A percentile compares a stretch with the other conserved stretches of the same genome.
These are phyloP conservation scores for Aspergillus floridensis DNA, from an alignment of 2,329 filamentous ascomycete species.

Conservation along the genomic window DNA sequence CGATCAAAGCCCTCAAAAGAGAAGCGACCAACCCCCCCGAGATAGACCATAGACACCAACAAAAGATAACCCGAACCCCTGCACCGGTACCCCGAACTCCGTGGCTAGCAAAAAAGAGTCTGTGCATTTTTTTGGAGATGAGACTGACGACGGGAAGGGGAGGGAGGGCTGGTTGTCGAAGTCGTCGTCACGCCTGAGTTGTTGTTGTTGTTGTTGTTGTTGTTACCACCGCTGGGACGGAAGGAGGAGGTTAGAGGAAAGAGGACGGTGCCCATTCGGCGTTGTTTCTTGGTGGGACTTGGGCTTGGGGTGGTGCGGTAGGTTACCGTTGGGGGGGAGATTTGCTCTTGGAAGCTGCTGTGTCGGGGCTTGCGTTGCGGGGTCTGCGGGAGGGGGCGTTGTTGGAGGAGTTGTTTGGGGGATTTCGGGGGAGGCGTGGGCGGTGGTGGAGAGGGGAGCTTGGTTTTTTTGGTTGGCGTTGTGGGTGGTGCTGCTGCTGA, in stretches of 20 bases:
- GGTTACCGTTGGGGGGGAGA: background rate
- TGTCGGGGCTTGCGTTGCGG: background rate
- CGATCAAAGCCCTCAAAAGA: background rate
- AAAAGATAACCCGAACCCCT: conserved; percentile 9
- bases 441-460: background rate
- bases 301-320: background rate
- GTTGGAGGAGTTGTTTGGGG: background rate
- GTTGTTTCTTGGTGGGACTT: conserved; percentile 11
- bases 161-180: background rate
- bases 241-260: conserved; percentile 7
- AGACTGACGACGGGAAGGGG: background rate
- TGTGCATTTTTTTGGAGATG: background rate
- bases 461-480: background rate
- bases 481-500: background rate
- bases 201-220: background rate
- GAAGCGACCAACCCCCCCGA: conserved; percentile 6
- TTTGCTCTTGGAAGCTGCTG: background rate
- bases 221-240: background rate
- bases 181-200: background rate
- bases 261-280: conserved; percentile 14
- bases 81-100: conserved; percentile 21
- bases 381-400: background rate
- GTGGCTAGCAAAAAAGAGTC: conserved; percentile 22
- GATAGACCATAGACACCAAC: conserved; percentile 17
- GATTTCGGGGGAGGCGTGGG: background rate